Evolutionary conservation across 257 asterid genomes (phyloP).

Genomic region (Solanum rostratum): DNA sequence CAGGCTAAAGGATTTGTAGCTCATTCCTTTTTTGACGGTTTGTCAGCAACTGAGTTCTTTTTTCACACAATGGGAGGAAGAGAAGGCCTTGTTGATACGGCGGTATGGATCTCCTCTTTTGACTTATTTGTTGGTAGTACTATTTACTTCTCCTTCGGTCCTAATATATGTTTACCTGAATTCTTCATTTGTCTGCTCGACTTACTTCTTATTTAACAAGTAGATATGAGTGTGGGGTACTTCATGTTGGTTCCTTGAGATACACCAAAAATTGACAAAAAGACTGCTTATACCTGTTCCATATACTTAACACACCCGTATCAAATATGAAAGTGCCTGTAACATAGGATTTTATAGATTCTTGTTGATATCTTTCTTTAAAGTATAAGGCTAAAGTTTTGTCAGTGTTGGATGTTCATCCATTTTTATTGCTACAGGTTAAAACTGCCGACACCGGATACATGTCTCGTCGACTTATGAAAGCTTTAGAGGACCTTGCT

Average conservation of each 20-base stretch:
- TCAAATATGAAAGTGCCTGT: not conserved
- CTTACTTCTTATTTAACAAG: not conserved
- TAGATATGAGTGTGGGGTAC: not conserved
- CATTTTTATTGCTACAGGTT: conserved; percentile 43
- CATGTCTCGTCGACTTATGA: conserved; percentile 97
- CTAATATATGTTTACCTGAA: not conserved
- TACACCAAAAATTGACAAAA: not conserved
- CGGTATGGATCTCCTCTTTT: conserved; percentile 43
- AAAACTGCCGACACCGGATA: conserved; percentile 98
- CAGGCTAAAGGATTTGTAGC: conserved; percentile 98
- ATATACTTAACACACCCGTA: not conserved
- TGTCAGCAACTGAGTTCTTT: conserved; percentile 86
- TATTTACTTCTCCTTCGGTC: not conserved
- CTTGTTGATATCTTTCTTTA: not conserved
- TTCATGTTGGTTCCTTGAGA: not conserved
- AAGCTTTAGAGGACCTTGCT: conserved; percentile 84
- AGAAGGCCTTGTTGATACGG: conserved; percentile 99
- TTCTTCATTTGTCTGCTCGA: not conserved
- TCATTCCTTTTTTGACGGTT: conserved; percentile 87
- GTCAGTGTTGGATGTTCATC: not conserved
- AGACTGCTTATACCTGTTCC: not conserved
- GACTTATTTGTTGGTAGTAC: not conserved
- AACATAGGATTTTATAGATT: not conserved
- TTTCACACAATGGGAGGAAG: conserved; percentile 99
- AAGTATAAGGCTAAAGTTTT: not conserved